Evolutionary conservation across 345 rosid species (phyloP).

Genomic region (Angophora floribunda): DNA sequence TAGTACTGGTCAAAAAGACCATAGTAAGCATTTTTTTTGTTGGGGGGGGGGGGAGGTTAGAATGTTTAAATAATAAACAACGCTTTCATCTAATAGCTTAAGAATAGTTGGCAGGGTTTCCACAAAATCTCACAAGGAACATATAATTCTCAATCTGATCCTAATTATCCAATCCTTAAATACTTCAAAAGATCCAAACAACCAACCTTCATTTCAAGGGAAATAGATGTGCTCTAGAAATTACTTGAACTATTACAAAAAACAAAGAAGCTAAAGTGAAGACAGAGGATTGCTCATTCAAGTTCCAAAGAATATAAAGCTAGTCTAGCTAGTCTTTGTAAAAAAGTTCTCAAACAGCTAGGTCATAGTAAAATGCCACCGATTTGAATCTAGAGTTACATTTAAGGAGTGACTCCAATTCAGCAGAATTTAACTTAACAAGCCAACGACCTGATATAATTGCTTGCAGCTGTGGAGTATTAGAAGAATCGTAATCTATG

Average conservation of each 20-base stretch:
- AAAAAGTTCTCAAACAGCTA: neutral
- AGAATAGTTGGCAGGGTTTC: too few species aligned
- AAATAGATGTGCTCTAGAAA: neutral
- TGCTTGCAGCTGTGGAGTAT: neutral
- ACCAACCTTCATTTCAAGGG: neutral
- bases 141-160: neutral
- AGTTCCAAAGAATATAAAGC: neutral
- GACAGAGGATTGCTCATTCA: neutral
- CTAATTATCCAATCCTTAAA: neutral
- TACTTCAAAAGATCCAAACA: neutral
- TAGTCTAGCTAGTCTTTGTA: neutral
- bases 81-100: too few species aligned
- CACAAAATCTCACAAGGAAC: too few species aligned
- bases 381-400: neutral
- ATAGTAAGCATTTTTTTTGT: too few species aligned
- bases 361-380: neutral
- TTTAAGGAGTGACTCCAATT: neutral
- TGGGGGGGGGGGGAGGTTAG: too few species aligned
- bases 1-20: too few species aligned
- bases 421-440: neutral
- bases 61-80: too few species aligned
- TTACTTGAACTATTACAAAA: neutral
- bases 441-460: neutral
- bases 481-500: neutral
- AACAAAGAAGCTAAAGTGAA: neutral